Percentiles rank a stretch among this genome's conserved stretches.
Conservation (phyloP, 1,139 yeast species). For the Blastobotrys indianensis region DNA sequence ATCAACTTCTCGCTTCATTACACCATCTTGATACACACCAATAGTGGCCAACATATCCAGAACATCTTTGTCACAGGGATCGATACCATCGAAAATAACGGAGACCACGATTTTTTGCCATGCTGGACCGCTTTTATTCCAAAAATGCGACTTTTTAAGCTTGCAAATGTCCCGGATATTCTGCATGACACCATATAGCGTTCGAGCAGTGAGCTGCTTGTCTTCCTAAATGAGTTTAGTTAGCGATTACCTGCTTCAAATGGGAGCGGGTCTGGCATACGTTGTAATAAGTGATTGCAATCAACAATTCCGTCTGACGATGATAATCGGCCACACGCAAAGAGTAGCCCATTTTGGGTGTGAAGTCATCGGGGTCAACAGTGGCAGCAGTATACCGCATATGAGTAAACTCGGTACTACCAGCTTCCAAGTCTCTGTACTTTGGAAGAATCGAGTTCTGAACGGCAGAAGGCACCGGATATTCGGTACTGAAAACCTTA, state of each 20-base stretch:
- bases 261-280: too few species aligned
- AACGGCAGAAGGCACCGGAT: constrained; percentile 67
- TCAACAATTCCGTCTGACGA: constrained; percentile 80
- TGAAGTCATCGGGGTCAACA: constrained; percentile 75
- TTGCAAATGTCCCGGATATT: constrained; percentile 79
- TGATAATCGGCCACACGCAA: constrained; percentile 68
- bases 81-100: constrained; percentile 90
- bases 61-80: constrained; percentile 78
- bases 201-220: constrained; percentile 79
- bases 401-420: constrained; percentile 57
- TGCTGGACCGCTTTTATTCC: constrained; percentile 76
- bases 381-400: constrained; percentile 77
- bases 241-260: neutral
- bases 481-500: constrained; percentile 65
- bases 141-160: constrained; percentile 48
- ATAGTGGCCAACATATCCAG: constrained; percentile 82
- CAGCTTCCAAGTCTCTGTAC: constrained; percentile 61
- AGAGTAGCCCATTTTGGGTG: constrained; percentile 59
- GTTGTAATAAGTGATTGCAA: constrained; percentile 90
- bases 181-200: constrained; percentile 88
- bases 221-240: constrained; percentile 46
- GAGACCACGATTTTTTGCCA: constrained; percentile 94
- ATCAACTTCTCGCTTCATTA: constrained; percentile 85
- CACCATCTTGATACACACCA: constrained; percentile 93
- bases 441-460: constrained; percentile 50